Conservation (phyloP, 139 green algal species). For the Bryopsis sp. region DNA sequence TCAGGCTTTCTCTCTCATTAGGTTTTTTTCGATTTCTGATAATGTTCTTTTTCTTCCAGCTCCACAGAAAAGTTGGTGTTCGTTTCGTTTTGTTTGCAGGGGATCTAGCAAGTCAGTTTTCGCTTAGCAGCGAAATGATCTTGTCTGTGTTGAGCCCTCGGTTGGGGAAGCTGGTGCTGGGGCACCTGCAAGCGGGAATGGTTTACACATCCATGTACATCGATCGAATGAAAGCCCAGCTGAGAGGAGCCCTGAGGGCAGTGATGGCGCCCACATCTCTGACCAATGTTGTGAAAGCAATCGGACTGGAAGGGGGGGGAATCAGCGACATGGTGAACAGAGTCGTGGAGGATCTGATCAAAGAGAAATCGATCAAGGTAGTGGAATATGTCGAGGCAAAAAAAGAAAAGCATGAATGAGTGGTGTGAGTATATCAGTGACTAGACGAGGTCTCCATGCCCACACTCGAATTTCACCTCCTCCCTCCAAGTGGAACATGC, state of each 20-base stretch:
- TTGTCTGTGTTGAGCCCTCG: slow-evolving; percentile 31
- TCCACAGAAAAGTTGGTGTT: background rate
- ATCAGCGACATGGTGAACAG: slow-evolving; percentile 1
- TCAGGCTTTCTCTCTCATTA: too few species aligned
- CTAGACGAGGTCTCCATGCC: background rate
- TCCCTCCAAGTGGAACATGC: too few species aligned
- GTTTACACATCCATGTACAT: slow-evolving; percentile 77
- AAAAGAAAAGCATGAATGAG: too few species aligned
- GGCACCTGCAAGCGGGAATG: slow-evolving; percentile 60
- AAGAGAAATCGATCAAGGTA: slow-evolving; percentile 43
- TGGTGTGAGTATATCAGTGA: too few species aligned
- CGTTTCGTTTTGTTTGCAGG: slow-evolving; percentile 28
- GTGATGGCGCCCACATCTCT: slow-evolving; percentile 36
- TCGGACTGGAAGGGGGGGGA: slow-evolving; percentile 21
- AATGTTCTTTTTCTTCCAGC: too few species aligned
- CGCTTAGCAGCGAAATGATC: slow-evolving; percentile 70
- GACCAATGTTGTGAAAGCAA: slow-evolving; percentile 21
- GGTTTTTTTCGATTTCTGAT: too few species aligned
- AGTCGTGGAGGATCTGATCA: slow-evolving; percentile 33
- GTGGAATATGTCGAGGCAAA: too few species aligned
- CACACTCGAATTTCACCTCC: too few species aligned
- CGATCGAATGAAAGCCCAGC: slow-evolving; percentile 59
- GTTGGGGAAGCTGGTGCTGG: slow-evolving; percentile 37
- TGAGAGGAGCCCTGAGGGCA: slow-evolving; percentile 72
- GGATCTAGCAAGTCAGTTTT: slow-evolving; percentile 72